Base-by-base conservation (phyloP, 2,329 filamentous ascomycete species). In the Neobulgaria alba region DNA sequence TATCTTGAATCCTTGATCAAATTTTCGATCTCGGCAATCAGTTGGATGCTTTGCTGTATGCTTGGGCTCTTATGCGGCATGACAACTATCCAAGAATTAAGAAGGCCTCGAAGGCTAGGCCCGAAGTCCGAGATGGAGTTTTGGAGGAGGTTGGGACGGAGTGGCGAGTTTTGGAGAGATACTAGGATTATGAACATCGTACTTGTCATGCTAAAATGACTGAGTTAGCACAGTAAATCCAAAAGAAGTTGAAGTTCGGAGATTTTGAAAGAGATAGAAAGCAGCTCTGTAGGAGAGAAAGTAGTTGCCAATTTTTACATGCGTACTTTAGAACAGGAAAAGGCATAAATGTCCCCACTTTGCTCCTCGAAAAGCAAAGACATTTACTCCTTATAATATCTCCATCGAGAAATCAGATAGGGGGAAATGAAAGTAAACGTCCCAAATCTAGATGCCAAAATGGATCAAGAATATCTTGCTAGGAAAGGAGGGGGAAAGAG, bases 1-100 rank as follows among this genome's bases (percentile, higher is more conserved):
- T 33, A 35, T 15, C 33, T 18, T 8, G 37, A 36, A 14, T 41
- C 40, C 10, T 36, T 19, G 26, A 69, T 69, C 18, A 68, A 65
- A 3, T 54, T 54, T 38, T 69, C 65, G 1, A 66, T 65, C 45
- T 70, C 66, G 1, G 59, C 57, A 12, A 72, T 71, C 8, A 72
- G 59, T 14, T 64, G 58, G 14, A 71, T 52, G 29, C 67, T 69
- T 40, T 70, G 66, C 23, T 69, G 57, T 0, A 72, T 63, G 43
- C 67, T 71, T 0, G 69, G 69, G 34, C 41, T 47, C 19, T 51
- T 51, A 29, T 47, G 42, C 9, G 46, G 48, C 19, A 49, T 46
- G n/a, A 47, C 36, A 2, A 35, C 33, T 18, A 48, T 41, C 46
- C 48, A 51, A 10, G 39, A 36, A 23, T 10, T 42, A 16, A 51